Evolutionary conservation across 768 basidiomycete genomes (phyloP).

Genomic region (Amanita molliuscula): DNA sequence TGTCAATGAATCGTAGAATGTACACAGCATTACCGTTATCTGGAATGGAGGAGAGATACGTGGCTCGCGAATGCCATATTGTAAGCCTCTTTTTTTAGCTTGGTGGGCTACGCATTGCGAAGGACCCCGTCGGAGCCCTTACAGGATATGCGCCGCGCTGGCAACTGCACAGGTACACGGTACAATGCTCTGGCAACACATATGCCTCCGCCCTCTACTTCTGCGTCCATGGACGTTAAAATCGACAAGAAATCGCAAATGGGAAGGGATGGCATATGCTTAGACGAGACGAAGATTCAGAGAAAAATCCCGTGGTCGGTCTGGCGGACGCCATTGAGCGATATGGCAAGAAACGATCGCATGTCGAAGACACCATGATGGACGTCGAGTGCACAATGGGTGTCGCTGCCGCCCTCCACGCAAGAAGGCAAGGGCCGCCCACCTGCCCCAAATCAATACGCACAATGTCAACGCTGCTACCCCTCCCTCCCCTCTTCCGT

Average conservation of each 20-base stretch:
- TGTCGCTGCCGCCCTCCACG: slow-evolving; percentile 45
- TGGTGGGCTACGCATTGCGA: too few species aligned
- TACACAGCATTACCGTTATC: too few species aligned
- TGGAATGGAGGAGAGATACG: too few species aligned
- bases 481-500: slow-evolving; percentile 77
- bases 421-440: slow-evolving; percentile 65
- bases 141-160: too few species aligned
- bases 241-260: slow-evolving; percentile 46
- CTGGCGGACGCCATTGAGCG: slow-evolving; percentile 77
- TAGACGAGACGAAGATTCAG: slow-evolving; percentile 48
- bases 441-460: slow-evolving; percentile 49
- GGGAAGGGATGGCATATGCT: slow-evolving; percentile 74
- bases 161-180: too few species aligned
- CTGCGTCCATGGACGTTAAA: too few species aligned
- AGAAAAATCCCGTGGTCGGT: slow-evolving; percentile 43
- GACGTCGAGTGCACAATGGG: slow-evolving; percentile 35
- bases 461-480: slow-evolving; percentile 63
- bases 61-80: too few species aligned
- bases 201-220: too few species aligned
- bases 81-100: too few species aligned
- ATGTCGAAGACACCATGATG: slow-evolving; percentile 44
- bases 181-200: too few species aligned
- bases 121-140: too few species aligned
- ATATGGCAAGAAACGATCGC: slow-evolving; percentile 78
- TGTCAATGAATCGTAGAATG: not conserved